Percentiles rank a stretch among this genome's conserved stretches.
phyloP scores from a whole-genome alignment of 2,329 filamentous ascomycete genomes.

The Nemania diffusa region DNA sequence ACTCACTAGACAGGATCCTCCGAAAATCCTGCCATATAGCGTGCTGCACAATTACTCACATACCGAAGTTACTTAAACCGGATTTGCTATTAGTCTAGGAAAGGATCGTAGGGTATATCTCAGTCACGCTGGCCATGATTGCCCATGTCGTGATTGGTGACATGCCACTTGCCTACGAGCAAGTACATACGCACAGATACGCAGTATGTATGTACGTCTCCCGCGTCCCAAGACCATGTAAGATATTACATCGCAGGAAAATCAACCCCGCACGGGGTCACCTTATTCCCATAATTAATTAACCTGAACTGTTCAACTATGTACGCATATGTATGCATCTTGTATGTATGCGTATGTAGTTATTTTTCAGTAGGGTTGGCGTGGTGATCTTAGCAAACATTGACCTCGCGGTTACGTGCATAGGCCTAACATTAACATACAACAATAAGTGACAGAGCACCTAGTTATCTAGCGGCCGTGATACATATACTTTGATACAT shows the following conservation, averaged over 20 bases:
- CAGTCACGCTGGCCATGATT: not conserved
- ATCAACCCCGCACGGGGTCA: constrained; percentile 3
- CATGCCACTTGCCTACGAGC: constrained; percentile 4
- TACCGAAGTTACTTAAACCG: constrained; percentile 21
- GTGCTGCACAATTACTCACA: constrained; percentile 23
- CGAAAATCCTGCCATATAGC: constrained; percentile 17
- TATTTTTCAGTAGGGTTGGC: not conserved
- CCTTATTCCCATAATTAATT: not conserved
- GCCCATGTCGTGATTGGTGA: not conserved
- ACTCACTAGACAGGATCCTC: constrained; percentile 10
- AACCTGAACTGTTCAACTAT: not conserved
- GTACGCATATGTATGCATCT: not conserved
- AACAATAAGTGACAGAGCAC: not conserved
- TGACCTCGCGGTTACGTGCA: not conserved
- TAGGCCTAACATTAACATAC: too few species aligned
- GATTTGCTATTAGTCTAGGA: constrained; percentile 12
- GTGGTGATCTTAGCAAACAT: not conserved
- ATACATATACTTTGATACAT: not conserved
- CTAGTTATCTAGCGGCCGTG: not conserved
- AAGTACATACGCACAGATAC: too few species aligned
- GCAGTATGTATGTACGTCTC: constrained; percentile 13
- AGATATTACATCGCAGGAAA: not conserved
- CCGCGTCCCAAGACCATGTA: constrained; percentile 1
- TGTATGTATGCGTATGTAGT: too few species aligned
- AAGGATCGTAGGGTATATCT: not conserved